These are phyloP conservation scores for Daldinia concentrica DNA, from an alignment of 495 filamentous ascomycete genomes.

Conservation along the genomic window DNA sequence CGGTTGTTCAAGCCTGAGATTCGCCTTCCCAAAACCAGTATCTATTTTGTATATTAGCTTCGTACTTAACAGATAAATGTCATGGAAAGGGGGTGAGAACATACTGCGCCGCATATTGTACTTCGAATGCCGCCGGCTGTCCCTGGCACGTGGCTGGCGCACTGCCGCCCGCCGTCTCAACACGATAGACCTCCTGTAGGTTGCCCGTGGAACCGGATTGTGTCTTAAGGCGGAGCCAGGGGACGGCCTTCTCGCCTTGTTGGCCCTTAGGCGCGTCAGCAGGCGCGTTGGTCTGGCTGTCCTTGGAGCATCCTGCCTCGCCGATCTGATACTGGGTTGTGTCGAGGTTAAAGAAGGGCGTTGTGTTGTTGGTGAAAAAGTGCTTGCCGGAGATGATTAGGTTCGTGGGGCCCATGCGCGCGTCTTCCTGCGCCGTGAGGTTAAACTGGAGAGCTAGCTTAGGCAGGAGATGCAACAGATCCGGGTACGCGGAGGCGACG, in stretches of 20 bases:
- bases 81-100: conserved; percentile 41
- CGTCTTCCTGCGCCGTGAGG: conserved; percentile 48
- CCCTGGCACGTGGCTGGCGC: conserved; percentile 78
- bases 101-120: conserved; percentile 87
- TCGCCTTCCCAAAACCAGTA: conserved; percentile 42
- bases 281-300: conserved; percentile 65
- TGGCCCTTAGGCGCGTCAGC: conserved; percentile 61
- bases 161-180: conserved; percentile 85
- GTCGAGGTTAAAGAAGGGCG: conserved; percentile 82
- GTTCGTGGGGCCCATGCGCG: conserved; percentile 61
- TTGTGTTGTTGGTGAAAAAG: conserved; percentile 72
- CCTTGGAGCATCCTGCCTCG: conserved; percentile 70
- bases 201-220: conserved; percentile 63
- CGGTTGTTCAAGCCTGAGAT: conserved; percentile 17
- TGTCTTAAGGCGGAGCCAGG: conserved; percentile 72
- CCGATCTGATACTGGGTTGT: conserved; percentile 62
- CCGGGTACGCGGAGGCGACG: conserved; percentile 71
- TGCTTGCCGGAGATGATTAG: conserved; percentile 77
- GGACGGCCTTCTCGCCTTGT: conserved; percentile 66
- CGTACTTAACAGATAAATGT: neutral
- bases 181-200: conserved; percentile 81
- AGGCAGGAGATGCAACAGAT: conserved; percentile 66
- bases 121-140: conserved; percentile 66
- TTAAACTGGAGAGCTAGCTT: conserved; percentile 65
- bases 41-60: conserved; percentile 33